phyloP scores from a whole-genome alignment of 331 rosid genomes.

The Pyrus hybrid region DNA sequence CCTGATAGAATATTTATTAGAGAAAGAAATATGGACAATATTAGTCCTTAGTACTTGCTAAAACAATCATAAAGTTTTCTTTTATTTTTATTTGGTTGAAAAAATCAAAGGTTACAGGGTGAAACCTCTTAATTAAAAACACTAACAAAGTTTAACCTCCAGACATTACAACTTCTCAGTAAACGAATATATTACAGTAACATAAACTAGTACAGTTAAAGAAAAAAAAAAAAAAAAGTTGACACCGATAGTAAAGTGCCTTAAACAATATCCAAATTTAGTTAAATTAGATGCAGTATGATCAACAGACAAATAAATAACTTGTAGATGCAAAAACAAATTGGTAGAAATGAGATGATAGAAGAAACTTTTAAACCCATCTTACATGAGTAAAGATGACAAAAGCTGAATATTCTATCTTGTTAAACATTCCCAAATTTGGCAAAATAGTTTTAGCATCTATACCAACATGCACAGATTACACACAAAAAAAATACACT shows the following conservation, averaged over 20 bases:
- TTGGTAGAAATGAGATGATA: background rate
- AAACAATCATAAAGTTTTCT: background rate
- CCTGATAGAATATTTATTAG: slow-evolving; percentile 35
- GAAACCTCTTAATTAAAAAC: background rate
- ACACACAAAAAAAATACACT: slow-evolving; percentile 14
- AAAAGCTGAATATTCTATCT: background rate
- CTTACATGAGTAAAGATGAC: background rate
- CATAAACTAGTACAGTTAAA: background rate
- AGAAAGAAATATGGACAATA: slow-evolving; percentile 5
- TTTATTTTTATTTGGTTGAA: background rate
- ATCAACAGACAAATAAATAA: background rate
- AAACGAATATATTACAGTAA: background rate
- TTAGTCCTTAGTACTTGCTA: background rate
- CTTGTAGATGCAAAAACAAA: background rate
- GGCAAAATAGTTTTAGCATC: background rate
- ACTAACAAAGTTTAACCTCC: background rate
- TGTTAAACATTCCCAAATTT: background rate
- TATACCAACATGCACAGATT: background rate
- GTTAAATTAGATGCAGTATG: background rate
- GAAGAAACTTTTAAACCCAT: background rate
- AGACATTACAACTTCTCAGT: background rate
- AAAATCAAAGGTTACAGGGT: background rate
- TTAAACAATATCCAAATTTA: background rate
- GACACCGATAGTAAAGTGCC: background rate
- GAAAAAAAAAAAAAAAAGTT: background rate